phyloP scores from a whole-genome alignment of 2,329 filamentous ascomycete genomes.

The Fusarium anguioides region DNA sequence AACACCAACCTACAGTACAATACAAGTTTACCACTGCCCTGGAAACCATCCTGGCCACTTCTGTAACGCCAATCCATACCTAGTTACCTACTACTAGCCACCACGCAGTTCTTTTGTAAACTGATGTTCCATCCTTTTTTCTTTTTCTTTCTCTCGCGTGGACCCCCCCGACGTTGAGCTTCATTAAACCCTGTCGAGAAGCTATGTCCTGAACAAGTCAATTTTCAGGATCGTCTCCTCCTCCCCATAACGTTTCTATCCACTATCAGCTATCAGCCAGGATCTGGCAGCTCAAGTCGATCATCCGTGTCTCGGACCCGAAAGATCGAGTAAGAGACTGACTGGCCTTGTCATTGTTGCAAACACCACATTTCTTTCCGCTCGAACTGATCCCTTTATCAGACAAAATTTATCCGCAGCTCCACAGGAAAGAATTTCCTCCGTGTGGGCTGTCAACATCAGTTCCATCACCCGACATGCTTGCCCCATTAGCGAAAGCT shows the following conservation, averaged over 20 bases:
- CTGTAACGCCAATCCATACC: slow-evolving; percentile 9
- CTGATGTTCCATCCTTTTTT: slow-evolving; percentile 7
- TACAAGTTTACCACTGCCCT: slow-evolving; percentile 9
- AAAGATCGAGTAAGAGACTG: neutral
- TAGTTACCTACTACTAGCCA: too few relatives aligned
- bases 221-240: slow-evolving; percentile 25
- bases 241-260: slow-evolving; percentile 20
- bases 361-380: neutral
- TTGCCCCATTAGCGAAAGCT: slow-evolving; percentile 36
- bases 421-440: slow-evolving; percentile 7
- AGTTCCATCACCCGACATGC: slow-evolving; percentile 35
- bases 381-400: neutral
- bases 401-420: neutral
- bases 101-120: slow-evolving; percentile 6
- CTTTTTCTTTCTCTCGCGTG: neutral
- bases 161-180: slow-evolving; percentile 21
- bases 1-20: too few relatives aligned
- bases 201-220: slow-evolving; percentile 23
- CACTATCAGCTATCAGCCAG: slow-evolving; percentile 21
- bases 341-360: neutral
- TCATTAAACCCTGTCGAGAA: slow-evolving; percentile 14
- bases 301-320: slow-evolving; percentile 37
- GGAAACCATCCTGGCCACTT: slow-evolving; percentile 18
- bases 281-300: slow-evolving; percentile 35
- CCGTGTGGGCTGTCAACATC: slow-evolving; percentile 35